phyloP scores from a whole-genome alignment of 2,329 filamentous ascomycete genomes.

The Monilinia vaccinii-corymbosi region DNA sequence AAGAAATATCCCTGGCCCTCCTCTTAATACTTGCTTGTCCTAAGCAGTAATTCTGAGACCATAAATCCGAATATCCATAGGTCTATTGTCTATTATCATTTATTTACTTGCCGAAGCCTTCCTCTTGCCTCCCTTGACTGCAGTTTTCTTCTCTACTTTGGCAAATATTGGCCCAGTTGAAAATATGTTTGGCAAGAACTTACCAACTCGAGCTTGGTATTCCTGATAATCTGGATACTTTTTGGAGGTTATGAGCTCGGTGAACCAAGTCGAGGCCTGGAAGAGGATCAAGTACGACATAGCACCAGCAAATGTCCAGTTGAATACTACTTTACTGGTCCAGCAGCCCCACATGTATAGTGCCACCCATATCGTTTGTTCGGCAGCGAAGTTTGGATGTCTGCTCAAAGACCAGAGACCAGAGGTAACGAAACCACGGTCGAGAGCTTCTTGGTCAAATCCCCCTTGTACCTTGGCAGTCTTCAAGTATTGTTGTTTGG shows the following conservation, averaged over 20 bases:
- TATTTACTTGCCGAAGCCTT: background rate
- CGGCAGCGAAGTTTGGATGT: slow-evolving; percentile 90
- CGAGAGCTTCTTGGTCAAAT: slow-evolving; percentile 65
- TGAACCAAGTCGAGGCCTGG: slow-evolving; percentile 80
- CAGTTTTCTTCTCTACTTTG: slow-evolving; percentile 1
- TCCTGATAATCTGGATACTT: slow-evolving; percentile 86
- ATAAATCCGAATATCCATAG: background rate
- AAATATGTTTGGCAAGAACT: slow-evolving; percentile 59
- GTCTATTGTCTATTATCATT: background rate
- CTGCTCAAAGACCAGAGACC: slow-evolving; percentile 83
- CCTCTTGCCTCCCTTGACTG: background rate
- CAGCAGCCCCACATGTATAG: slow-evolving; percentile 85
- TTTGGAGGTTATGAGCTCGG: slow-evolving; percentile 65
- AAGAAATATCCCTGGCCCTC: background rate
- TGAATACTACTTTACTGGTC: slow-evolving; percentile 59
- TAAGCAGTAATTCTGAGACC: background rate
- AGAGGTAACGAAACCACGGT: slow-evolving; percentile 77
- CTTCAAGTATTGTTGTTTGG: slow-evolving; percentile 67
- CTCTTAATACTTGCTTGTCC: background rate
- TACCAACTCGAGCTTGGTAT: slow-evolving; percentile 76
- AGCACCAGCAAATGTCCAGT: slow-evolving; percentile 69
- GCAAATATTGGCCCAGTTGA: background rate
- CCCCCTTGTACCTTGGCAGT: slow-evolving; percentile 60
- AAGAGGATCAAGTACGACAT: slow-evolving; percentile 69
- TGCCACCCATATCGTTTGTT: slow-evolving; percentile 82